phyloP scores from a whole-genome alignment of 805 yeast species.

The Suhomyces xylopsoci region DNA sequence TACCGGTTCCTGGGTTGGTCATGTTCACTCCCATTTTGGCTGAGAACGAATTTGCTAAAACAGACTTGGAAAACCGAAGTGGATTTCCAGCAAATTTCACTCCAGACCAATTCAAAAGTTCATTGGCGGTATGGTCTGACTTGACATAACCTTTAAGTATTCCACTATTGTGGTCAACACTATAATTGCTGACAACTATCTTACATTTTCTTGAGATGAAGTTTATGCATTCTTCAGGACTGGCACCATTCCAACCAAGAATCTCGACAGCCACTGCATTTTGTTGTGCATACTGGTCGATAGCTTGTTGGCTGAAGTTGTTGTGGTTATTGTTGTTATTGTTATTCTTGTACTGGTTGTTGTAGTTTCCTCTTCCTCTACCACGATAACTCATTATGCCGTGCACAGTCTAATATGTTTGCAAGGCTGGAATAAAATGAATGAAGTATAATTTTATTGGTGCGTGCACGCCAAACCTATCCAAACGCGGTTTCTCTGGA shows the following conservation, averaged over 20 bases:
- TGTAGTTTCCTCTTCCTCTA: constrained; percentile 23
- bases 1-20: constrained; percentile 14
- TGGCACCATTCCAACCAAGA: constrained; percentile 79
- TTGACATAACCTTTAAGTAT: constrained; percentile 59
- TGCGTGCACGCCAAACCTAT: background rate
- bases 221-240: constrained; percentile 60
- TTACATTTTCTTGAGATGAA: constrained; percentile 69
- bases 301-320: constrained; percentile 17
- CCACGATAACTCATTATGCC: constrained; percentile 37
- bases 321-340: constrained; percentile 15
- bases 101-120: constrained; percentile 64
- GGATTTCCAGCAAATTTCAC: constrained; percentile 75
- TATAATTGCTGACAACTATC: constrained; percentile 51
- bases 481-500: background rate
- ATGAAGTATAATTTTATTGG: background rate
- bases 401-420: background rate
- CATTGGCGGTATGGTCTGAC: constrained; percentile 53
- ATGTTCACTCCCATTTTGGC: constrained; percentile 8
- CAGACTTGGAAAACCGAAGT: constrained; percentile 48
- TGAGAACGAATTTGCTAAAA: constrained; percentile 14
- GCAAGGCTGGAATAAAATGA: background rate
- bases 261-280: constrained; percentile 56
- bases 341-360: constrained; percentile 11
- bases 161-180: constrained; percentile 47
- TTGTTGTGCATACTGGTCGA: constrained; percentile 26